These are phyloP conservation scores for Saccharum officinarum DNA, from an alignment of 176 grass and related monocot genomes.

Conservation along the genomic window DNA sequence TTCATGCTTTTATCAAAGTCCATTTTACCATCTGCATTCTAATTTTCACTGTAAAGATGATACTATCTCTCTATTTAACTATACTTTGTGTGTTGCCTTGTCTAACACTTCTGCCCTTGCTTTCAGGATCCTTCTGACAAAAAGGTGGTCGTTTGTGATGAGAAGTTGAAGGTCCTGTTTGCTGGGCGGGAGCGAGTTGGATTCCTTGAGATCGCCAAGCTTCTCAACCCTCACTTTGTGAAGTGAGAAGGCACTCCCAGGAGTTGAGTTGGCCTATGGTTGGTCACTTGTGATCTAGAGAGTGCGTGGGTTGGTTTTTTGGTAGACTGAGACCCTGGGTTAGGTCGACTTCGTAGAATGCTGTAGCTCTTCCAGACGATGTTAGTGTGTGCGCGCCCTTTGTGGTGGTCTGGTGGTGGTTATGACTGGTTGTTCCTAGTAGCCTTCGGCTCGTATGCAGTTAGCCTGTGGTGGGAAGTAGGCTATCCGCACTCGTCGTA, in stretches of 20 bases:
- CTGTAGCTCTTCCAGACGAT: not conserved
- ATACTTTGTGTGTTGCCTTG: not conserved
- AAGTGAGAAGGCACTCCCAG: slow-evolving; percentile 43
- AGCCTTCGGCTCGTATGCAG: not conserved
- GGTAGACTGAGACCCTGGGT: not conserved
- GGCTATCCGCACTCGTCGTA: too few relatives aligned
- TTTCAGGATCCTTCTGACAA: slow-evolving; percentile 77
- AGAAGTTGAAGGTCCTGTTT: slow-evolving; percentile 82
- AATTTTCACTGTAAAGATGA: not conserved
- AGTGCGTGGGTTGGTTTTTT: slow-evolving; percentile 31
- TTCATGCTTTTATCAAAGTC: not conserved
- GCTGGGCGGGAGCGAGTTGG: slow-evolving; percentile 76
- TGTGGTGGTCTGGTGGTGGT: slow-evolving; percentile 8
- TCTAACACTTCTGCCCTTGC: not conserved
- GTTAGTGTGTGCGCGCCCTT: not conserved
- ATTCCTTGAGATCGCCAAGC: slow-evolving; percentile 85
- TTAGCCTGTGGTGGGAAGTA: not conserved
- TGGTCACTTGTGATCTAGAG: slow-evolving; percentile 8
- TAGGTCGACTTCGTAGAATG: slow-evolving; percentile 31
- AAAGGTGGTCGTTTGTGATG: slow-evolving; percentile 79
- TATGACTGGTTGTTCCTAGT: not conserved
- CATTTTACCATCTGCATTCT: not conserved
- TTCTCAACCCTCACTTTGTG: slow-evolving; percentile 81
- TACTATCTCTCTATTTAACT: not conserved
- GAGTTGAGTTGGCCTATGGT: slow-evolving; percentile 30